These are phyloP conservation scores for Trametes pubescens DNA, from an alignment of 1,284 basidiomycete genomes.

Conservation along the genomic window DNA sequence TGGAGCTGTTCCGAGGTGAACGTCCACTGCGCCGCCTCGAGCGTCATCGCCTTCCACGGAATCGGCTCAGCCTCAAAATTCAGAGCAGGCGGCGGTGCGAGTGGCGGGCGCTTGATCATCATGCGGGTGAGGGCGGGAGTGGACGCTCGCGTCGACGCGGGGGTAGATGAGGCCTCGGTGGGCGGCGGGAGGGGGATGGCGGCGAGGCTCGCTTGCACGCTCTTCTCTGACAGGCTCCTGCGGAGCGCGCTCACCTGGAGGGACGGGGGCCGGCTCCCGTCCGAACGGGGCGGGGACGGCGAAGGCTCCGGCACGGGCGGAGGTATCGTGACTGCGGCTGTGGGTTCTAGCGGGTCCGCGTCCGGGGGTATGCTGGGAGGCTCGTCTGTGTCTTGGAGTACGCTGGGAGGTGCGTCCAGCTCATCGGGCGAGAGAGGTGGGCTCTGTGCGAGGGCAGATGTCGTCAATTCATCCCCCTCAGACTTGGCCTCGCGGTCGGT, in stretches of 20 bases:
- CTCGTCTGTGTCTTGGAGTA: background rate
- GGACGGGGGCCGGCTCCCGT: slow-evolving; percentile 13
- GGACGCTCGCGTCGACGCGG: slow-evolving; percentile 35
- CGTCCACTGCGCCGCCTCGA: slow-evolving; percentile 81
- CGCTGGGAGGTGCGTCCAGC: background rate
- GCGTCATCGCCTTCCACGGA: slow-evolving; percentile 69
- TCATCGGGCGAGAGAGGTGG: background rate
- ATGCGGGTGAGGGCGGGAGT: slow-evolving; percentile 38
- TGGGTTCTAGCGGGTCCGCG: background rate
- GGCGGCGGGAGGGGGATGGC: background rate
- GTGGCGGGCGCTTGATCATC: slow-evolving; percentile 40
- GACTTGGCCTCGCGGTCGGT: background rate
- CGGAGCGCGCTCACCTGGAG: slow-evolving; percentile 12
- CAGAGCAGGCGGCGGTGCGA: slow-evolving; percentile 56
- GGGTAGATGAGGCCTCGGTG: slow-evolving; percentile 17
- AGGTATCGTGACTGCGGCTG: slow-evolving; percentile 3
- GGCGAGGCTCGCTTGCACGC: slow-evolving; percentile 23
- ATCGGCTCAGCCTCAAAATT: slow-evolving; percentile 65
- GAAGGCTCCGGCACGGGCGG: slow-evolving; percentile 16
- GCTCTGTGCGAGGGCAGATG: background rate
- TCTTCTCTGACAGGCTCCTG: slow-evolving; percentile 24
- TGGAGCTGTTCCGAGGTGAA: slow-evolving; percentile 75
- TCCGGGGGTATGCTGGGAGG: background rate
- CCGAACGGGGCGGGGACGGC: slow-evolving; percentile 18
- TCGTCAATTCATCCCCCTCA: slow-evolving; percentile 1